A percentile compares a stretch with the other conserved stretches of the same genome.
phyloP scores from a whole-genome alignment of 345 rosid genomes.

The Populus davidiana region DNA sequence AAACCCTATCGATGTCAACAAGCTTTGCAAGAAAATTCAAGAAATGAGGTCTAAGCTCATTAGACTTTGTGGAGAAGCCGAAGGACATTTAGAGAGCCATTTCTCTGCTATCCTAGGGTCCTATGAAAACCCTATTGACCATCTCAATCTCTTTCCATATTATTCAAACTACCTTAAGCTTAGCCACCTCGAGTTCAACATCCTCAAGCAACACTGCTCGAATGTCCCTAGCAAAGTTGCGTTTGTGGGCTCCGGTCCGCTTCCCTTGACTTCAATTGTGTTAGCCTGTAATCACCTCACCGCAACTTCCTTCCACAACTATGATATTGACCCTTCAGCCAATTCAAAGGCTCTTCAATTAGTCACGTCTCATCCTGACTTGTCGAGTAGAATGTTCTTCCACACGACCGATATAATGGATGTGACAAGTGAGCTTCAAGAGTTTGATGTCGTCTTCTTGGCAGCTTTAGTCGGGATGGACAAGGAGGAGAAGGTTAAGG shows the following conservation, averaged over 20 bases:
- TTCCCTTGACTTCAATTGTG: constrained; percentile 77
- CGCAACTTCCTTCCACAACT: constrained; percentile 63
- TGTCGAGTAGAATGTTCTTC: constrained; percentile 66
- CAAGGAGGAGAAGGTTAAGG: constrained; percentile 55
- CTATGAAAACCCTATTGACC: constrained; percentile 64
- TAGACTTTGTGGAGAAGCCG: constrained; percentile 71
- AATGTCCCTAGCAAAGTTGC: constrained; percentile 56
- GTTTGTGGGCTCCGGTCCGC: constrained; percentile 87
- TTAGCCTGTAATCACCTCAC: constrained; percentile 63
- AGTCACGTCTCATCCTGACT: constrained; percentile 57
- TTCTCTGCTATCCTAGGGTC: constrained; percentile 62
- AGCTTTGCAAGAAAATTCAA: constrained; percentile 48
- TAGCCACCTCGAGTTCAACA: constrained; percentile 62
- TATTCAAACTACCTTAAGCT: constrained; percentile 79
- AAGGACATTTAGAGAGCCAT: constrained; percentile 61
- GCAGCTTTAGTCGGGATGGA: constrained; percentile 95
- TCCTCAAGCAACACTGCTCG: constrained; percentile 43
- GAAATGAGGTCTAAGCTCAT: constrained; percentile 72
- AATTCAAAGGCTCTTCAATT: constrained; percentile 52
- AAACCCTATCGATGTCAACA: constrained; percentile 63
- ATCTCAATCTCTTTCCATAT: constrained; percentile 69
- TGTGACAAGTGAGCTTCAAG: constrained; percentile 42
- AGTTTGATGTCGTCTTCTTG: constrained; percentile 82
- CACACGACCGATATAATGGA: constrained; percentile 60
- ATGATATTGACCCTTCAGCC: constrained; percentile 61